These are phyloP conservation scores for Hortiboletus rubellus DNA, from an alignment of 1,284 basidiomycete species.

Conservation along the genomic window DNA sequence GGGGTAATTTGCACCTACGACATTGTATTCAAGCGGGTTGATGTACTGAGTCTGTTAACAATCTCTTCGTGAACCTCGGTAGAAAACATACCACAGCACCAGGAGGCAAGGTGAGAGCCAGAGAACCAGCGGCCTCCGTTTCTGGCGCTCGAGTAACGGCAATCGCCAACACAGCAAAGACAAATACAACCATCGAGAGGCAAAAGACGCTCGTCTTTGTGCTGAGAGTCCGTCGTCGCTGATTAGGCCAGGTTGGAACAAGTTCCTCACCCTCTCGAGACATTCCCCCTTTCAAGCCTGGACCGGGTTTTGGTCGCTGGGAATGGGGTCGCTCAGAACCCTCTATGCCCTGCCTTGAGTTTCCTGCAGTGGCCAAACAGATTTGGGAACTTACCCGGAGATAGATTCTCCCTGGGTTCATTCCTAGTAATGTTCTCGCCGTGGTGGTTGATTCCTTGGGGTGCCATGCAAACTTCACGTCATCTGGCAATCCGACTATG, in stretches of 20 bases:
- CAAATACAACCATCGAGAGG: background rate
- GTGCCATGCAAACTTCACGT: too few species aligned
- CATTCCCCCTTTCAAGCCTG: background rate
- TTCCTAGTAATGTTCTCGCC: too few species aligned
- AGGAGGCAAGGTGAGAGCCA: conserved; percentile 10
- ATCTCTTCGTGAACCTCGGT: background rate
- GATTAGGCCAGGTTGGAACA: background rate
- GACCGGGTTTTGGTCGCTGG: conserved; percentile 3
- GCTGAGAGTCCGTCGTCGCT: background rate
- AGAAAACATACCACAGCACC: conserved; percentile 20
- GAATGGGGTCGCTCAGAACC: conserved; percentile 18
- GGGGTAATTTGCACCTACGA: conserved; percentile 40
- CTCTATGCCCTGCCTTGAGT: background rate
- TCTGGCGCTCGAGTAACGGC: background rate
- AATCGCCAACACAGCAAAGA: background rate
- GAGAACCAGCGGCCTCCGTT: background rate
- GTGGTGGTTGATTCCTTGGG: too few species aligned
- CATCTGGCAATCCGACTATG: too few species aligned
- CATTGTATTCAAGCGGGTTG: conserved; percentile 44
- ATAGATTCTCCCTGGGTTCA: too few species aligned
- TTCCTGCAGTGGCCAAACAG: conserved; percentile 2
- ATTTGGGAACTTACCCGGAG: too few species aligned
- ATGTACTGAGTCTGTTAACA: conserved; percentile 49
- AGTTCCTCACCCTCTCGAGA: background rate
- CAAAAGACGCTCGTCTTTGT: background rate